Evolutionary conservation across 1,284 basidiomycete species (phyloP).

Genomic region (Erythrobasidium hasegawianum): DNA sequence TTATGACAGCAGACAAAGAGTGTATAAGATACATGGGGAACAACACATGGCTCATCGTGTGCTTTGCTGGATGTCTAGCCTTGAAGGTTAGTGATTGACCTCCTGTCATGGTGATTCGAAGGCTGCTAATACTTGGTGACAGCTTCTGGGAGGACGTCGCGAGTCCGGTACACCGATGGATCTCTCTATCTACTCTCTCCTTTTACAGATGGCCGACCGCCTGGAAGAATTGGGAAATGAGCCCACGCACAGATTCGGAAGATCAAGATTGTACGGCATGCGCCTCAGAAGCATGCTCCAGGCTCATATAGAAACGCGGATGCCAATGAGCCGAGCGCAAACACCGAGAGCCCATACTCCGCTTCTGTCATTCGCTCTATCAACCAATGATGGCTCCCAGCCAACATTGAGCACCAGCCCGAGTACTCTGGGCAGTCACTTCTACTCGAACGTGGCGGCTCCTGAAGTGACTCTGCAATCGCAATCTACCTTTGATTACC

Average conservation of each 20-base stretch:
- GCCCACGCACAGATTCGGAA: constrained; percentile 13
- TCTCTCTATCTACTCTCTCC: constrained; percentile 8
- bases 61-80: constrained; percentile 13
- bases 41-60: constrained; percentile 29
- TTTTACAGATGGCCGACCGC: constrained; percentile 21
- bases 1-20: constrained; percentile 8
- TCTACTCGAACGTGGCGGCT: too few species aligned
- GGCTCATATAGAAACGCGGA: constrained; percentile 1
- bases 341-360: too few species aligned
- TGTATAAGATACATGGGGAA: constrained; percentile 17
- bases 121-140: too few species aligned
- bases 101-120: background rate
- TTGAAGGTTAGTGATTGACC: constrained; percentile 9
- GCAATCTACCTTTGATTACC: too few species aligned
- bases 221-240: background rate
- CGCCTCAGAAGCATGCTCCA: constrained; percentile 9
- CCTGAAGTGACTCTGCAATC: too few species aligned
- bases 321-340: background rate
- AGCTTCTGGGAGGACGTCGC: background rate
- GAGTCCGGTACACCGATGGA: constrained; percentile 7
- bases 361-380: too few species aligned
- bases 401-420: too few species aligned
- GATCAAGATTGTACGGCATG: constrained; percentile 18
- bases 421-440: too few species aligned
- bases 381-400: too few species aligned